phyloP scores from a whole-genome alignment of 164 flowering plant species.

The Magnolia kwangsiensis region DNA sequence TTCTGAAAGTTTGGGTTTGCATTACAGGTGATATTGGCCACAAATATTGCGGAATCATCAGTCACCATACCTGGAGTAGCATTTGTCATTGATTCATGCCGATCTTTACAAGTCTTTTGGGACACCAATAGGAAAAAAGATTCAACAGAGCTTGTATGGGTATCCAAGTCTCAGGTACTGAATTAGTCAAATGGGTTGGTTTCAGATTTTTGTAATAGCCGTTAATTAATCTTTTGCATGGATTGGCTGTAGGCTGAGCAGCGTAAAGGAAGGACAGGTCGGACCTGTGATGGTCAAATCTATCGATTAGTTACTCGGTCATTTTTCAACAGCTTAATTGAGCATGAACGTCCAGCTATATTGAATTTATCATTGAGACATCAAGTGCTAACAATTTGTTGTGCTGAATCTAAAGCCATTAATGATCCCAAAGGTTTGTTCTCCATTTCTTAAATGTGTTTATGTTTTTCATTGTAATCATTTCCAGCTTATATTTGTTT shows the following conservation, averaged over 20 bases:
- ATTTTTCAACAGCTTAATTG: slow-evolving; percentile 55
- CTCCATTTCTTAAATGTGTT: not conserved
- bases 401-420: slow-evolving; percentile 76
- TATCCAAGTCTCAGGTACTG: slow-evolving; percentile 92
- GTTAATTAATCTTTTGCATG: slow-evolving; percentile 1
- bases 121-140: slow-evolving; percentile 58
- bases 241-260: slow-evolving; percentile 71
- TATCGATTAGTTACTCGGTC: slow-evolving; percentile 74
- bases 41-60: slow-evolving; percentile 98
- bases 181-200: not conserved
- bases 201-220: not conserved
- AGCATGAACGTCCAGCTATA: slow-evolving; percentile 72
- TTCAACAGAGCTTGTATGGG: slow-evolving; percentile 78
- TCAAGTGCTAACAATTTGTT: slow-evolving; percentile 79
- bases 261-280: slow-evolving; percentile 91
- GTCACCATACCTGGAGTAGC: slow-evolving; percentile 98
- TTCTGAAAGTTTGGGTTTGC: slow-evolving; percentile 10
- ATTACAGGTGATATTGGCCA: slow-evolving; percentile 86
- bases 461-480: not conserved
- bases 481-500: not conserved
- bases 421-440: slow-evolving; percentile 81
- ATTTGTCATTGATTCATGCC: slow-evolving; percentile 92
- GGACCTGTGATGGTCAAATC: slow-evolving; percentile 92
- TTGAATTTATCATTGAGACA: slow-evolving; percentile 69
- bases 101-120: slow-evolving; percentile 92